Evolutionary conservation across 176 grass and related monocot genomes (phyloP), one percentile per base, ranked within the genome.

Genomic region (Olyra latifolia): DNA sequence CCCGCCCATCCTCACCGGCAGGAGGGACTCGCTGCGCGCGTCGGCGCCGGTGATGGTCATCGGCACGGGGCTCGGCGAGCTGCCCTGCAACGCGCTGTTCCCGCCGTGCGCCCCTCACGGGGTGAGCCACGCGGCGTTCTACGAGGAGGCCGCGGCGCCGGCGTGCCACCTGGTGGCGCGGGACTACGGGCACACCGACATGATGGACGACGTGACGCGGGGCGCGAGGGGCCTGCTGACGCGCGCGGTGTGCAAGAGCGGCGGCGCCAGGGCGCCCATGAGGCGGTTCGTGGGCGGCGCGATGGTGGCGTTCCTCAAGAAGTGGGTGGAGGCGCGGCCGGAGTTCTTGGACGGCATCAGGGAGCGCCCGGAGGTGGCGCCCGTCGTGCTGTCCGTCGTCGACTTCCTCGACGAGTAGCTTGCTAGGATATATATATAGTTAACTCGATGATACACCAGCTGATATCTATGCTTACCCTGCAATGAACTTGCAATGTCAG

Each of bases 161-260:
- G 61, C 72, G 7, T 94, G 83, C 62, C 90, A 94, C 74, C 83
- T 98, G 32, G 95, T 94, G 66, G 95, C 83, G 5, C 52, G 65
- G 83, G 87, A 94, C 28, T 94, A 94, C 69, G 95, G 95, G 7
- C 95, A 98, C 86, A 35, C 82, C 4, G 95, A 94, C 86, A 87
- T 94, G 92, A 80, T 94, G 75, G 95, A 98, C 83, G 89, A 98
- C 82, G 85, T 89, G 57, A 98, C 95, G 5, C 75, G 54, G 6
- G 95, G 95, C 1, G 67, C 68, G 6, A 85, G 86, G 84, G 94
- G 91, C 12, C 56, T 82, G 29, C 77, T 76, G 14, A 87, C 91
- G 27, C 87, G 93, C 55, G 81, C 62, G 17, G 1, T 92, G 10
- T 93, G 91, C 81, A 80, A 81, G 66, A 94, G 61, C 61, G 94